Base-by-base conservation (phyloP, 257 asterid species). In the Fraxinus cuspidata region DNA sequence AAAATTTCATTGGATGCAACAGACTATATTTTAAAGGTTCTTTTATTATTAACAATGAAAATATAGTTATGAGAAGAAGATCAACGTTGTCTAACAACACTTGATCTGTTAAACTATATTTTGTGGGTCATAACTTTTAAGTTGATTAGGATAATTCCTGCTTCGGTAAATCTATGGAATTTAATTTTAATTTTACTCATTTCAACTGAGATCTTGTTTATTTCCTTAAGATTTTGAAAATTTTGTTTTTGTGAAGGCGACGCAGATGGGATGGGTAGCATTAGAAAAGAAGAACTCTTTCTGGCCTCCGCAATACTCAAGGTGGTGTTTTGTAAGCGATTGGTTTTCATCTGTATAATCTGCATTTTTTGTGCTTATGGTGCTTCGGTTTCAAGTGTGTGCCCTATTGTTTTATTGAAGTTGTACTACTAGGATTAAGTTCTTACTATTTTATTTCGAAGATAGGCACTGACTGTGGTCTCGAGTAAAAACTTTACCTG, bases 221-320 rank as follows among this genome's bases (percentile, higher is more conserved):
- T 25, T 13, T 53, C 72, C 38, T 82, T 7, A 58, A 64, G 23
- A 66, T 28, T 72, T 27, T 40, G 75, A 7, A 7, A 75, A 67
- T 70, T 47, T 78, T 38, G 64, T 71, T 75, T 79, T 74, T 35
- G 71, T 72, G 78, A 74, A 95, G 99, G 99, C 65, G 84, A 92
- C 70, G 94, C 97, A 29, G 97, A 90, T 76, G 97, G 95, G 71
- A 78, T 83, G 88, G 99, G 99, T 67, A 81, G 68, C 81, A 75
- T 83, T 65, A 89, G 99, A 84, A 89, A 89, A 85, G 89, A 92
- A 87, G 98, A 96, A 89, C 87, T 96, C 53, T 84, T 86, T 76
- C 83, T 81, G 73, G 98, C 99, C 77, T 87, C 96, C 64, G 87
- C 90, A 2, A 79, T 89, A 78, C 89, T 96, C 72, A 93, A 90